Evolutionary conservation across 805 yeast genomes (phyloP), one percentile per base, ranked within the genome.

Genomic region (Ogataea pini): DNA sequence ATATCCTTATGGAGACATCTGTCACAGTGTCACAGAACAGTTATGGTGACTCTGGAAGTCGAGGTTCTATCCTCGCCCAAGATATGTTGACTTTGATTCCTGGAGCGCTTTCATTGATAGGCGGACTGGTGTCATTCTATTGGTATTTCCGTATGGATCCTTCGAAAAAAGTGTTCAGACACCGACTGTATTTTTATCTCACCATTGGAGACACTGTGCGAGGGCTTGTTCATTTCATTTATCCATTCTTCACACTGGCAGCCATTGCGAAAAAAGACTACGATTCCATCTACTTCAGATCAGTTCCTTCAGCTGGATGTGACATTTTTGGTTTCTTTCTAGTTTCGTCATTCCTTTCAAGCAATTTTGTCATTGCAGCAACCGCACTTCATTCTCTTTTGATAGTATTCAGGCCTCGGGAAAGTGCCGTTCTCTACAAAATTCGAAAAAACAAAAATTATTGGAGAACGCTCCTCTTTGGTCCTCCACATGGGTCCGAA

Each of bases 281-380:
- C 24, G 10, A 42, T 4, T 39, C 55, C 5, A 17, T 14, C 6
- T 56, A 34, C 36, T 42, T 56, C 27, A 16, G 43, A 10, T 14
- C 31, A 3, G 20, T 29, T 5, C 16, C 31, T n/a, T 56, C 51
- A 37, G 45, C 51, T 4, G 32, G 33, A 5, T 58, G 61, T 32
- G 59, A 58, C 28, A 42, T 53, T 12, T 56, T 56, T 42, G 61
- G 61, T 2, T 56, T 41, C 33, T n/a, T 51, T 8, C 34, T 56
- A 13, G 52, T 52, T 25, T 27, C 44, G 2, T 28, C 54, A 4
- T 56, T 58, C 25, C 32, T 50, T 8, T 39, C 54, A 6, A 48
- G 55, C 46, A 60, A 58, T 34, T 44, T 54, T 13, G 46, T 50
- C 16, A 55, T 58, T 28, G 51, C 46, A 3, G 37, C 44, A 38